Evolutionary conservation across 495 filamentous ascomycete genomes (phyloP).

Genomic region (Friedmanniomyces simplex): DNA sequence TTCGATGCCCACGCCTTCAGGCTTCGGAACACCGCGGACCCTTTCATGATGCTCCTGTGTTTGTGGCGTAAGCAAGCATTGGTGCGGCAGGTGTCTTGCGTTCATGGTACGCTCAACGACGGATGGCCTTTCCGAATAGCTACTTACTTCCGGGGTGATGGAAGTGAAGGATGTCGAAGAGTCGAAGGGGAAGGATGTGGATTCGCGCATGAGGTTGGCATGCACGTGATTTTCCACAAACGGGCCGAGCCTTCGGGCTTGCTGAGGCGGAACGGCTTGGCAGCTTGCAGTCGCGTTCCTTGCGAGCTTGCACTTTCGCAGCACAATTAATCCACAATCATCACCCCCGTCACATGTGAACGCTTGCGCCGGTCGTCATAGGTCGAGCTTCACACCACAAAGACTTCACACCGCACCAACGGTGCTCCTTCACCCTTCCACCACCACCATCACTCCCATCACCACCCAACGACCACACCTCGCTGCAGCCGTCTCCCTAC

Average conservation of each 20-base stretch:
- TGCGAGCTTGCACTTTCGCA: too few relatives aligned
- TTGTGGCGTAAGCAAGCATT: background rate
- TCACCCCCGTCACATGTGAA: background rate
- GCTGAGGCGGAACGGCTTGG: too few relatives aligned
- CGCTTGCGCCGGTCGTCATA: background rate
- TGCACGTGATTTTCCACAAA: too few relatives aligned
- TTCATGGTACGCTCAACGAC: too few relatives aligned
- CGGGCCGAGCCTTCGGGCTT: too few relatives aligned
- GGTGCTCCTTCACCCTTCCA: background rate
- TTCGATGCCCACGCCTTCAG: conserved; percentile 31
- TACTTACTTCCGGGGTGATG: too few relatives aligned
- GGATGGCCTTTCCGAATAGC: background rate
- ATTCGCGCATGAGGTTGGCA: too few relatives aligned
- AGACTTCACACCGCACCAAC: background rate
- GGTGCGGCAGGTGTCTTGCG: background rate
- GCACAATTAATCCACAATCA: background rate
- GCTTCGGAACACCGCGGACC: conserved; percentile 22
- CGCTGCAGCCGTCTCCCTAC: background rate
- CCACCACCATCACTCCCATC: background rate
- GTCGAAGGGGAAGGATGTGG: too few relatives aligned
- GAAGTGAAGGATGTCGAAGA: too few relatives aligned
- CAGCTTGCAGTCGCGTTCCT: too few relatives aligned
- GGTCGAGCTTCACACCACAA: background rate
- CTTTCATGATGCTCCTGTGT: conserved; percentile 3
- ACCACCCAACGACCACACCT: background rate